Evolutionary conservation across 805 yeast genomes (phyloP), one percentile per base, ranked within the genome.

Genomic region (Starmerella vaccinii): DNA sequence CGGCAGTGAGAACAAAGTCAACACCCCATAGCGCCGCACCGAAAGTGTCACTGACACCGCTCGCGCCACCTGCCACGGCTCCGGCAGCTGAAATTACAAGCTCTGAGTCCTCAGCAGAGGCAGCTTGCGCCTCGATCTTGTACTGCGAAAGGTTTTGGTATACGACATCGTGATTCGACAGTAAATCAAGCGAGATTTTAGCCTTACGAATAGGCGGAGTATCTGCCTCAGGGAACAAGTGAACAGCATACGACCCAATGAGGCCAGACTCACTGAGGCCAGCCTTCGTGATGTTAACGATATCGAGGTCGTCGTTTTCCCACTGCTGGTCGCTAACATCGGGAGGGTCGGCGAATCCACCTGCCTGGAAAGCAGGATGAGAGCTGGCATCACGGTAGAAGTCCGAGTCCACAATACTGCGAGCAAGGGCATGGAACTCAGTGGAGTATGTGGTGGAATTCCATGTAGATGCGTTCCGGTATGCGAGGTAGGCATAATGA

Each of bases 11-110:
- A 13, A 24, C 30, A 13, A 38, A 38, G 30, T 38, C 42, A 5
- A 38, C 42, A 15, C 42, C 42, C 42, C 42, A 38, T 7, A 38
- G 21, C 22, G 42, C 42, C 13, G 42, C 42, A 6, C 42, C 42
- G 13, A 38, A 38, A 9, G 42, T 38, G 21, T 38, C 42, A 15
- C 42, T 38, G 5, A 38, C 30, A 22, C 42, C 42, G 19, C 42
- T 38, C 13, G 42, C 29, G 21, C 42, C 42, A 22, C 42, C 42
- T 5, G 42, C 42, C 1, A 38, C 42, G 1, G 42, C 4, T 1
- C 42, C 42, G 1, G 42, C 42, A 15, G 42, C 27, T 4, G 42
- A 38, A 13, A 38, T 18, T 7, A 38, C 19, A 15, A 38, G 12
- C 12, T 15, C 19, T 9, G 30, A 7, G 8, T 38, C 30, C 7